Base-by-base conservation (phyloP, 2,329 filamentous ascomycete genomes). In the Penicillium capsulatum region DNA sequence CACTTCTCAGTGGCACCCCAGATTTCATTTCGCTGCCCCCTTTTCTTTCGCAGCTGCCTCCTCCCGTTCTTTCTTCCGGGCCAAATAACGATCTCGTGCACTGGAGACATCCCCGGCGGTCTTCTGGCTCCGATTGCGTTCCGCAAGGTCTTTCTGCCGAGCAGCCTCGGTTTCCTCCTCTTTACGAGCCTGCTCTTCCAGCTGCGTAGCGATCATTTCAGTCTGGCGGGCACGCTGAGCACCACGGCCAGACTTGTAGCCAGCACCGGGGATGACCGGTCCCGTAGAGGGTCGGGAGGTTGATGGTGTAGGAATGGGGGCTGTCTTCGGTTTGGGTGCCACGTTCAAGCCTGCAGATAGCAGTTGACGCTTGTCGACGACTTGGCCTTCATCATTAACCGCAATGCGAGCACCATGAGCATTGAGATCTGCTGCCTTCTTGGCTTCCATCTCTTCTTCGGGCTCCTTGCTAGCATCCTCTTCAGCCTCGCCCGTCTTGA, bases 351-450 rank as follows among this genome's bases (percentile, higher is more conserved):
- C 80, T 3, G 79, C 80, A 19, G 69, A 69, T 7, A 83, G 70
- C 2, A 83, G 61, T 51, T 83, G 77, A 5, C 79, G 69, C 60
- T 81, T 82, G 51, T 83, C 80, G 19, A 78, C 74, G 7, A 83
- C 71, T 48, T 81, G 73, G 2, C 80, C 80, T 29, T 83, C 80
- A 26, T 83, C 80, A 47, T 82, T 82, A 45, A 82, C 53, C 8
- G 73, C 66, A 30, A 83, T 68, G 20, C 72, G 69, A 17, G 76
- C 77, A 14, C 68, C 69, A 6, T 54, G 54, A 7, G 69, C 68
- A 37, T 73, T 74, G 27, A 80, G 55, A 41, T 81, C 76, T 16
- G 70, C 72, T 1, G 76, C 76, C n/a, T 76, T 55, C 42, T 81
- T 71, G 0, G 67, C 69, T 31, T 77, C 76, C 1, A 63, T 69